Base-by-base conservation (phyloP, 2,329 filamentous ascomycete species). In the Aspergillus sp. region DNA sequence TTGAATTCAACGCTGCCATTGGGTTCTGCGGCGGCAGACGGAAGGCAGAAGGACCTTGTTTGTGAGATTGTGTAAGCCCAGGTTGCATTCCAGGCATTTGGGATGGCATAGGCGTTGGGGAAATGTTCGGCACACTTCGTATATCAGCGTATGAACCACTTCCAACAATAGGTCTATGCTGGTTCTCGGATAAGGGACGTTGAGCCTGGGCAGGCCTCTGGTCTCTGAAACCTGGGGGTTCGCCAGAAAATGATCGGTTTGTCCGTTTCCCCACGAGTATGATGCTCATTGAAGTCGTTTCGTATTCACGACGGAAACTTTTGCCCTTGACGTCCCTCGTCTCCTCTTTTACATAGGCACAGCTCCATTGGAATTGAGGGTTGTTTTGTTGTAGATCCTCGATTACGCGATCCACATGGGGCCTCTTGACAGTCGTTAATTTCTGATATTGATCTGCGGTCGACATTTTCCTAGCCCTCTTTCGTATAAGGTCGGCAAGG, bases 351-450 rank as follows among this genome's bases (percentile, higher is more conserved):
- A 72, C 66, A 59, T 75, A 76, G n/a, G 69, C 72, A 48, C 67
- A 74, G n/a, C 61, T 70, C 72, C 74, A 77, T 58, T 73, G 67
- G 15, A 71, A 73, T 4, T 64, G 62, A 15, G 64, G 63, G 33
- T 76, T 68, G 15, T 56, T 60, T 5, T 59, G 58, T 43, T 66
- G 69, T 41, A 69, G 68, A 45, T 73, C 70, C 15, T 69, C 62
- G 15, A 77, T 69, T 23, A 78, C 56, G 17, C 66, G 62, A 21
- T 73, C 70, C 41, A 78, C 69, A 59, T 74, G 73, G 6, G 63
- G 58, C 4, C 70, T 69, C 37, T 70, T 73, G 23, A 61, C 46
- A 15, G 62, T 61, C 1, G 67, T 66, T 3, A 77, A 55, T 2
- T 35, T 61, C 21, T 67, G 64, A 43, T 73, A 75, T 46, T 73